Evolutionary conservation across 345 rosid genomes (phyloP), one percentile per base, ranked within the genome.

Genomic region (Dipteronia dyeriana): DNA sequence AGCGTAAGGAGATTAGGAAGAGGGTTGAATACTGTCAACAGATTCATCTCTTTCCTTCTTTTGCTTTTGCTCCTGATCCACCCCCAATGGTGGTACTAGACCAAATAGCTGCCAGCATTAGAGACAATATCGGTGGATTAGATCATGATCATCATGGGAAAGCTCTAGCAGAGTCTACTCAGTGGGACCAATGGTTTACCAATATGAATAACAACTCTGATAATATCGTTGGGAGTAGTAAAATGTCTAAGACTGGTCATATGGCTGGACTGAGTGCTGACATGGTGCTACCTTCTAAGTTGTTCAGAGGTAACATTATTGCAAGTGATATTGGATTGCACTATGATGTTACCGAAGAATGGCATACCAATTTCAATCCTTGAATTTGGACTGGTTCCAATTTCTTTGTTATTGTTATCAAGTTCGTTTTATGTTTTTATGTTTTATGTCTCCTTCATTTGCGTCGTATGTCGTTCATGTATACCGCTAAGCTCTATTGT

Each of bases 1-100:
- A 68, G 60, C 74, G 66, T 22, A 65, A 69, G 56, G 82, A 79
- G 3, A 56, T 79, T 3, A 64, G 69, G 13, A 81, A 51, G 67
- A 76, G 79, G 65, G 13, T 66, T 0, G 79, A 76, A 0, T 83
- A 71, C 31, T 25, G 3, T 23, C 70, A 61, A 51, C 82, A 60
- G 14, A 22, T 10, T 4, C 7, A 3, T 12, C 60, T 13, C 69
- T 34, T 62, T 61, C 51, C 53, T 10, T 2, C 4, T 49, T 11
- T 3, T 49, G 11, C 53, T 13, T 13, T 10, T 49, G 4, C 51
- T 45, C 12, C 51, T 2, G 51, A 9, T 8, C 51, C 11, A 8
- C 13, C 51, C 13, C 13, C 51, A 45, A 9, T 9, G 51, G 9
- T 45, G 12, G 13, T 45, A 45, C 13, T 9, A 8, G 51, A 45